Evolutionary conservation across 2,329 filamentous ascomycete genomes (phyloP), one percentile per base, ranked within the genome.

Genomic region (Trichoderma cornu-damae): DNA sequence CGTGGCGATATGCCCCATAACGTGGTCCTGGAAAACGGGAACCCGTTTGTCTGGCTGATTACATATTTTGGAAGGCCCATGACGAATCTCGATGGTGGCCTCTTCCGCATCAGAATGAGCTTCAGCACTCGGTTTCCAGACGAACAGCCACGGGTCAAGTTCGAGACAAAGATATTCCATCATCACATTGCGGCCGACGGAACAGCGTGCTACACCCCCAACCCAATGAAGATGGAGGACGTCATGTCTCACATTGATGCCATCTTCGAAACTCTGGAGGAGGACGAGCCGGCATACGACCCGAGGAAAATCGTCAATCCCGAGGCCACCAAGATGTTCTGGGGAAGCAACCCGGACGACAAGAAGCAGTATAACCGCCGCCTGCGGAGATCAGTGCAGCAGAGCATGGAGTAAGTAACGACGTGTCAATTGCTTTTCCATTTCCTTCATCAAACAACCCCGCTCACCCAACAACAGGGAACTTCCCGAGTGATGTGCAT

Each of bases 11-110:
- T 84, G 24, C 87, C 89, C 0, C 79, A 96, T 58, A 87, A 91
- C 63, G 75, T 97, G 35, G 82, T 85, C 57, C 76, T 97, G 6
- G 85, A 88, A 28, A 79, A 94, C 62, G 82, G 79, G 37, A 97
- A 96, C 65, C 92, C 93, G 0, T 96, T 96, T 67, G 79, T 93
- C 18, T 97, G 94, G 94, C 72, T 81, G 18, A 70, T 97, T 59
- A 94, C 90, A 1, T 92, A 96, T 69, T 95, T 96, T 68, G 94
- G 94, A 24, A 83, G 87, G 55, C 90, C 91, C 0, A 95, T 94
- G 87, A 96, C 91, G 5, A 91, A 96, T 64, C 82, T 97, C 2
- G 93, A 97, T 65, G 93, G 92, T 14, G 91, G 93, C 2, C 81
- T 97, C 60, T 93, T 97, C 75, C 84, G 83, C 60, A 87, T 96